Conservation (phyloP, 345 rosid species). For the Lumnitzera littorea region DNA sequence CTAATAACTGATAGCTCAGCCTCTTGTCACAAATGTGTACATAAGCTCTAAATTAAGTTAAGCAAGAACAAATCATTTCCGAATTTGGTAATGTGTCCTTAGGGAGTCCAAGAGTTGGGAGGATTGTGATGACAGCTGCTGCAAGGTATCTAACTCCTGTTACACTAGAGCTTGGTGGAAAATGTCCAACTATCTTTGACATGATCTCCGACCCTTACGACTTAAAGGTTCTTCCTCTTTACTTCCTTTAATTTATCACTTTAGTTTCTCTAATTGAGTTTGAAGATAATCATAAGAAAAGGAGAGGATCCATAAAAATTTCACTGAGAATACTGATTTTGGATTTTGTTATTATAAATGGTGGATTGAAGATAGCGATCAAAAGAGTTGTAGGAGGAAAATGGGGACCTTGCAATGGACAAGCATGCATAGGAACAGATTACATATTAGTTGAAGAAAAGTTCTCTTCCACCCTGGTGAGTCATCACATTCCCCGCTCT, state of each 20-base stretch:
- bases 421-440: slow-evolving; percentile 71
- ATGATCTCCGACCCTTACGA: slow-evolving; percentile 33
- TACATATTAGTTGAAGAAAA: slow-evolving; percentile 63
- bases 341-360: not conserved
- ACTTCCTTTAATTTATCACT: no score
- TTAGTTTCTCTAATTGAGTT: no score
- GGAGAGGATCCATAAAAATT: not conserved
- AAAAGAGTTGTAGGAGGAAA: slow-evolving; percentile 79
- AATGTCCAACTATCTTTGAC: slow-evolving; percentile 69
- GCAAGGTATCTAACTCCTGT: slow-evolving; percentile 82
- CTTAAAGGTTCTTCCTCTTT: slow-evolving; percentile 29
- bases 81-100: slow-evolving; percentile 2
- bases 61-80: no score
- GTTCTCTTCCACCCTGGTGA: slow-evolving; percentile 50
- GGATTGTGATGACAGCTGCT: slow-evolving; percentile 67
- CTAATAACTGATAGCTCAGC: no score
- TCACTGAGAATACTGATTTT: not conserved
- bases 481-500: not conserved
- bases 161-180: slow-evolving; percentile 84
- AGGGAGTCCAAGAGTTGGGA: slow-evolving; percentile 75
- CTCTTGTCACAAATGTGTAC: no score
- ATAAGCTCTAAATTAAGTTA: no score
- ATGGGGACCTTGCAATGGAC: slow-evolving; percentile 79
- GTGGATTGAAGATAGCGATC: slow-evolving; percentile 30
- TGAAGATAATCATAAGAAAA: no score